Evolutionary conservation across 2,329 filamentous ascomycete genomes (phyloP).

Genomic region (Colletotrichum cuscutae): DNA sequence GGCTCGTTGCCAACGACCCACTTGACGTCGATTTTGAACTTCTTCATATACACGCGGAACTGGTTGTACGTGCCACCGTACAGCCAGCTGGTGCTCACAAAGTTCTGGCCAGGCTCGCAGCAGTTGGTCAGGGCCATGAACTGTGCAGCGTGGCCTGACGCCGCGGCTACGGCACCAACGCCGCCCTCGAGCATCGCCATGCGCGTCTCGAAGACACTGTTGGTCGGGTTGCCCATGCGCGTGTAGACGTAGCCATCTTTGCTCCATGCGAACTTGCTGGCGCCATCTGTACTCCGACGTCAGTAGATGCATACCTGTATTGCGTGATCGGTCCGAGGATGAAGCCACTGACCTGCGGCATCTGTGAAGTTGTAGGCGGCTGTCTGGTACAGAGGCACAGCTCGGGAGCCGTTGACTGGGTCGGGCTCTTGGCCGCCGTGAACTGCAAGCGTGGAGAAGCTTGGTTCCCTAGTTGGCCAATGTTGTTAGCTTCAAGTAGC

Average conservation of each 20-base stretch:
- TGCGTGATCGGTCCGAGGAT: not conserved
- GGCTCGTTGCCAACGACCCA: conserved; percentile 85
- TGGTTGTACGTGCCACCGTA: conserved; percentile 98
- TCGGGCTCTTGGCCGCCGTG: conserved; percentile 75
- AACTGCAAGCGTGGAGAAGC: conserved; percentile 37
- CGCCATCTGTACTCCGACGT: conserved; percentile 44
- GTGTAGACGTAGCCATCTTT: conserved; percentile 87
- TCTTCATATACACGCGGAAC: conserved; percentile 88
- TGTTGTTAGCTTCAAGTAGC: not conserved
- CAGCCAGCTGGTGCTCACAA: conserved; percentile 89
- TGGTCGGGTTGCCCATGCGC: conserved; percentile 94
- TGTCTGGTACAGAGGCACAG: conserved; percentile 95
- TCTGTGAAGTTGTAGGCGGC: conserved; percentile 55
- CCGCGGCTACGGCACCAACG: conserved; percentile 82
- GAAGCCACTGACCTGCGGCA: conserved; percentile 29
- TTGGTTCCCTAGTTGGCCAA: conserved; percentile 24
- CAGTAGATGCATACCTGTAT: not conserved
- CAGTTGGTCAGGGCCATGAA: conserved; percentile 89
- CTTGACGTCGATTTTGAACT: conserved; percentile 86
- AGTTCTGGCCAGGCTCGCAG: conserved; percentile 89
- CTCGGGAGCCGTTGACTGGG: conserved; percentile 83
- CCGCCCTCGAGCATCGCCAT: conserved; percentile 94
- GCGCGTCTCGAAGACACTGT: conserved; percentile 95
- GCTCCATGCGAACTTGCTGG: conserved; percentile 46
- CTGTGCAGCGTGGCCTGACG: conserved; percentile 90